Evolutionary conservation across 768 basidiomycete species (phyloP), one percentile per base, ranked within the genome.

Genomic region (Tylopilus sp.): DNA sequence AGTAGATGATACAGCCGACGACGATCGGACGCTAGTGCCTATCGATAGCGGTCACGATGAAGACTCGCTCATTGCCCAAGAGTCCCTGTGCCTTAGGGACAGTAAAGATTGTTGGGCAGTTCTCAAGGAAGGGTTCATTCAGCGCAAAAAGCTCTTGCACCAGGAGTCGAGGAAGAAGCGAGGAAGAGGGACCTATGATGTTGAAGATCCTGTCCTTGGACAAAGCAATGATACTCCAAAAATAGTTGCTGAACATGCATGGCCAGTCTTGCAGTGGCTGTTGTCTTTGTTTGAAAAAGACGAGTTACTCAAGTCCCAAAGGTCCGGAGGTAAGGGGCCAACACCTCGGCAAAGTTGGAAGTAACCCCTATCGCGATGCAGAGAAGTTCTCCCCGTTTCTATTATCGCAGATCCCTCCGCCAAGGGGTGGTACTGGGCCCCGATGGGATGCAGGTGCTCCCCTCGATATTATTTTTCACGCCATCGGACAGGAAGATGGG

Each of bases 201-300:
- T 72, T n/a, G 52, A 56, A 19, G 65, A 61, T 6, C 54, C 60
- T 5, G 61, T 63, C 49, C 61, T 62, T 48, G 67, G 61, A 29
- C 58, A 56, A 50, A 48, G 29, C 49, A 37, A 21, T 19, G 47
- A n/a, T n/a, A 48, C 48, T 4, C 65, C 66, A 21, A 52, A 59
- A 42, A 63, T 77, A 12, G 77, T 90, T 22, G 81, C 80, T 22
- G 76, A 80, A 43, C 72, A 84, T 55, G 82, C 87, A 6, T 92
- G 89, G 89, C 76, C 80, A 28, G 64, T 85, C 37, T 74, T 92
- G n/a, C 79, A 82, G 21, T 90, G 86, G 85, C 58, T 90, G 1
- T 49, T 92, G 12, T 64, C 70, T 21, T 58, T 90, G 19, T 88
- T 89, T 57, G 87, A 92, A 62, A 79, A 77, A 57, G 87, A 90